These are phyloP conservation scores for Lentinula raphanica DNA, from an alignment of 768 basidiomycete genomes.

Conservation along the genomic window DNA sequence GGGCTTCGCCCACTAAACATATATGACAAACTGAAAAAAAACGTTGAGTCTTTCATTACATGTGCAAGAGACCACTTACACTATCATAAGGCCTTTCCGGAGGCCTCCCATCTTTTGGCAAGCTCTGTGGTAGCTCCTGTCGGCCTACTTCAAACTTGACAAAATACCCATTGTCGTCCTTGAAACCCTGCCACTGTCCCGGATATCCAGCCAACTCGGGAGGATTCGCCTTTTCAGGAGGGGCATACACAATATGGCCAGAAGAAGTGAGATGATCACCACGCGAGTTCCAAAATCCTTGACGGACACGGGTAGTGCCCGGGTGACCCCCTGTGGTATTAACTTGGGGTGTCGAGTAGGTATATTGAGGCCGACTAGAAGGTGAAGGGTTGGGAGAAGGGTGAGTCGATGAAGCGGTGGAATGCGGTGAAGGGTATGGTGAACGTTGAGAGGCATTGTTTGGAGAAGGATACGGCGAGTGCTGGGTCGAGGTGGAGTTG, in stretches of 20 bases:
- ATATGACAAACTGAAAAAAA: slow-evolving; percentile 33
- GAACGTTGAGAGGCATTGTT: slow-evolving; percentile 1
- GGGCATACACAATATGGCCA: slow-evolving; percentile 64
- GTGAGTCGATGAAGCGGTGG: slow-evolving; percentile 12
- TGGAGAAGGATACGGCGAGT: slow-evolving; percentile 3
- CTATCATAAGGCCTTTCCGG: slow-evolving; percentile 53
- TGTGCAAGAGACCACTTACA: slow-evolving; percentile 27
- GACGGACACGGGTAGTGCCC: slow-evolving; percentile 30
- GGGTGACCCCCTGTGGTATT: background rate
- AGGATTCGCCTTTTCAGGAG: slow-evolving; percentile 50
- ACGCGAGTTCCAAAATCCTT: slow-evolving; percentile 70
- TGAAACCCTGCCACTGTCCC: slow-evolving; percentile 45
- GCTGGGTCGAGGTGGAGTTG: background rate
- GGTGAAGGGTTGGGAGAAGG: slow-evolving; percentile 14
- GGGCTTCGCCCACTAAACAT: slow-evolving; percentile 15
- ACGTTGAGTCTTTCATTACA: background rate
- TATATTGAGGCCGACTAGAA: slow-evolving; percentile 7
- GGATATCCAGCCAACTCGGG: slow-evolving; percentile 59
- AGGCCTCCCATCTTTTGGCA: slow-evolving; percentile 51
- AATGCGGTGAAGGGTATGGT: background rate
- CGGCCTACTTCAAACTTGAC: slow-evolving; percentile 36
- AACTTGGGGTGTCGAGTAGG: slow-evolving; percentile 7
- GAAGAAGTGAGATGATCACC: slow-evolving; percentile 62
- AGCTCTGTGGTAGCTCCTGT: slow-evolving; percentile 56
- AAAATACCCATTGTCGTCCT: slow-evolving; percentile 44